Evolutionary conservation across 2,329 filamentous ascomycete genomes (phyloP).

Genomic region (Penicillium psychrosexuale): DNA sequence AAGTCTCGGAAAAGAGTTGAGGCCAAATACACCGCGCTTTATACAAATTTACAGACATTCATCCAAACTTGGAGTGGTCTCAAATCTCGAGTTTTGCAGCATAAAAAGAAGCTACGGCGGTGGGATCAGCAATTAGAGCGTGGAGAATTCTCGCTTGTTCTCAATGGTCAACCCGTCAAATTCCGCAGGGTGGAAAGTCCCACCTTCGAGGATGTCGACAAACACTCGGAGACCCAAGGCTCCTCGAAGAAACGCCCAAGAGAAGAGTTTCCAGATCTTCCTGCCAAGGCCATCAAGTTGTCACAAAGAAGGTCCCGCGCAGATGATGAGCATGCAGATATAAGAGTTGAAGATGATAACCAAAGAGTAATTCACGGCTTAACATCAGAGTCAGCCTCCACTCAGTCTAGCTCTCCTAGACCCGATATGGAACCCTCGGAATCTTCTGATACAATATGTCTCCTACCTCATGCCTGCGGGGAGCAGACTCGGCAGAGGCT

Average conservation of each 20-base stretch:
- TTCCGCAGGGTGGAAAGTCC: conserved; percentile 25
- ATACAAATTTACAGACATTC: conserved; percentile 30
- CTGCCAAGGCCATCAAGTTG: background rate
- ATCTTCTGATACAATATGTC: conserved; percentile 1
- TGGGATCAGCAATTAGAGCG: conserved; percentile 31
- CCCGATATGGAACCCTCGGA: conserved; percentile 5
- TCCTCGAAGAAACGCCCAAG: conserved; percentile 1
- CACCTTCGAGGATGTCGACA: background rate
- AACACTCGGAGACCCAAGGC: background rate
- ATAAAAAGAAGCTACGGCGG: conserved; percentile 33
- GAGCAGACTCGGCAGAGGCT: conserved; percentile 25
- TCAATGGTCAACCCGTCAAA: conserved; percentile 26
- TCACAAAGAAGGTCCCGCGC: background rate
- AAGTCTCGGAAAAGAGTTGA: conserved; percentile 21
- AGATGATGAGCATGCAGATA: background rate
- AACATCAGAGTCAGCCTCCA: conserved; percentile 15
- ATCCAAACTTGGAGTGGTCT: conserved; percentile 28
- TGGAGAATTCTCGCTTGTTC: conserved; percentile 30
- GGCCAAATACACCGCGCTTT: conserved; percentile 34
- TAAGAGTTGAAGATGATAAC: conserved; percentile 3
- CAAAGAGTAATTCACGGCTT: background rate
- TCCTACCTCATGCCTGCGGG: conserved; percentile 5
- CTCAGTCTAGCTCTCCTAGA: conserved; percentile 13
- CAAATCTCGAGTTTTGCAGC: conserved; percentile 31
- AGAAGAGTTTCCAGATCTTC: background rate